A percentile compares a stretch with the other conserved stretches of the same genome.
These are phyloP conservation scores for Botrytis tulipae DNA, from an alignment of 2,329 filamentous ascomycete genomes.

Conservation along the genomic window DNA sequence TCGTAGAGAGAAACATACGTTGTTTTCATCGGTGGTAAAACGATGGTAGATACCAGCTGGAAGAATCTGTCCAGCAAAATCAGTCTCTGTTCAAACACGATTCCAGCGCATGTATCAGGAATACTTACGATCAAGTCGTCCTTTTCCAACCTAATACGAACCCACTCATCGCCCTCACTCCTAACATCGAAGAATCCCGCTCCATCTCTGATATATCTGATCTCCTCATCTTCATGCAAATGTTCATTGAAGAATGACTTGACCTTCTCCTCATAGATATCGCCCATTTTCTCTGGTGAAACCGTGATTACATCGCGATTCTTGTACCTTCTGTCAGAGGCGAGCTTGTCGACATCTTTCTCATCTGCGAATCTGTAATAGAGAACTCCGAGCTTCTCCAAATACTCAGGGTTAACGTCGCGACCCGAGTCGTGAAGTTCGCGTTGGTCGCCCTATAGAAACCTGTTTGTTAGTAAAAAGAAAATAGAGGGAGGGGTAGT, in stretches of 20 bases:
- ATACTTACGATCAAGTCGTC: slow-evolving; percentile 68
- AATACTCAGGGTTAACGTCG: slow-evolving; percentile 60
- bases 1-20: slow-evolving; percentile 58
- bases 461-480: slow-evolving; percentile 23
- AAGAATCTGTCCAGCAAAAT: slow-evolving; percentile 55
- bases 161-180: slow-evolving; percentile 79
- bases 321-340: slow-evolving; percentile 75
- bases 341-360: slow-evolving; percentile 69
- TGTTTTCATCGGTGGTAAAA: slow-evolving; percentile 89
- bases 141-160: slow-evolving; percentile 80
- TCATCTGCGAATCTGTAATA: slow-evolving; percentile 69
- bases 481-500: slow-evolving; percentile 14
- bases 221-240: slow-evolving; percentile 97
- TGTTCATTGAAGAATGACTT: slow-evolving; percentile 94
- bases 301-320: slow-evolving; percentile 94
- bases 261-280: slow-evolving; percentile 87
- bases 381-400: slow-evolving; percentile 74
- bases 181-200: slow-evolving; percentile 92
- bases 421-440: slow-evolving; percentile 83
- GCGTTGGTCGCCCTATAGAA: slow-evolving; percentile 81
- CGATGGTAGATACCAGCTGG: slow-evolving; percentile 96
- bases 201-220: slow-evolving; percentile 87
- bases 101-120: background rate
- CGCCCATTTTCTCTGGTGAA: slow-evolving; percentile 81
- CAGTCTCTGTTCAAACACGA: background rate